Percentiles rank a stretch among this genome's conserved stretches.
These are phyloP conservation scores for Aurantiochytrium sp. DNA, from an alignment of 108 stramenopile genomes.

Conservation along the genomic window DNA sequence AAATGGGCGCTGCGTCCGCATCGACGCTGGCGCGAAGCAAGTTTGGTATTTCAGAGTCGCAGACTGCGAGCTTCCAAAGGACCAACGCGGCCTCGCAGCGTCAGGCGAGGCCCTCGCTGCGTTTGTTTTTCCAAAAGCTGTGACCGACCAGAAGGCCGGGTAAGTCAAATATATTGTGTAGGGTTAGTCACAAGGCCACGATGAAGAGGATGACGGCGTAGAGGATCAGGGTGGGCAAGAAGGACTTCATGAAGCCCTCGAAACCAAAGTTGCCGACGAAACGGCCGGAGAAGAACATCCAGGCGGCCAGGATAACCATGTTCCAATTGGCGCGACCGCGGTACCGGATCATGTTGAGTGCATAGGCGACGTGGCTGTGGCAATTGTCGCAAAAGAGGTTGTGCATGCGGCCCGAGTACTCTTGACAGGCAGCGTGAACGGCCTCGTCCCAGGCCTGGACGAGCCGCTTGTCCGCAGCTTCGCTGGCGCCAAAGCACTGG, in stretches of 20 bases:
- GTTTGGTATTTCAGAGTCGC: background rate
- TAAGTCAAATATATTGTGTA: too few relatives aligned
- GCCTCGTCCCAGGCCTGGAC: conserved; percentile 71
- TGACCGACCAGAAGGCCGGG: too few relatives aligned
- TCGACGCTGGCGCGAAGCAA: background rate
- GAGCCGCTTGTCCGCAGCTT: background rate
- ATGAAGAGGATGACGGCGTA: background rate
- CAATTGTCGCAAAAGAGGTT: conserved; percentile 96
- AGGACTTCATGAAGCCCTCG: background rate
- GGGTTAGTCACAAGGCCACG: too few relatives aligned
- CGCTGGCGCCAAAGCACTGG: conserved; percentile 36
- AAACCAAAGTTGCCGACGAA: conserved; percentile 62
- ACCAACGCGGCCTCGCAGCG: too few relatives aligned
- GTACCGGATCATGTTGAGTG: conserved; percentile 74
- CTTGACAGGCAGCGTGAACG: conserved; percentile 70
- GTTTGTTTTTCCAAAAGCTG: background rate
- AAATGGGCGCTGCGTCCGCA: too few relatives aligned
- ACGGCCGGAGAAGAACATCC: conserved; percentile 77
- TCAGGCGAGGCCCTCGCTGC: background rate
- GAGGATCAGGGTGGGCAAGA: background rate
- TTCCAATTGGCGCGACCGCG: conserved; percentile 72
- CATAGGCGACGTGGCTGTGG: conserved; percentile 89
- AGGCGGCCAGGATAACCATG: conserved; percentile 85
- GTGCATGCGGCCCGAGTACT: conserved; percentile 84
- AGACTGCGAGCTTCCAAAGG: too few relatives aligned